Percentiles rank a stretch among this genome's conserved stretches.
phyloP scores from a whole-genome alignment of 768 basidiomycete genomes.

The Leccinellum luteum region DNA sequence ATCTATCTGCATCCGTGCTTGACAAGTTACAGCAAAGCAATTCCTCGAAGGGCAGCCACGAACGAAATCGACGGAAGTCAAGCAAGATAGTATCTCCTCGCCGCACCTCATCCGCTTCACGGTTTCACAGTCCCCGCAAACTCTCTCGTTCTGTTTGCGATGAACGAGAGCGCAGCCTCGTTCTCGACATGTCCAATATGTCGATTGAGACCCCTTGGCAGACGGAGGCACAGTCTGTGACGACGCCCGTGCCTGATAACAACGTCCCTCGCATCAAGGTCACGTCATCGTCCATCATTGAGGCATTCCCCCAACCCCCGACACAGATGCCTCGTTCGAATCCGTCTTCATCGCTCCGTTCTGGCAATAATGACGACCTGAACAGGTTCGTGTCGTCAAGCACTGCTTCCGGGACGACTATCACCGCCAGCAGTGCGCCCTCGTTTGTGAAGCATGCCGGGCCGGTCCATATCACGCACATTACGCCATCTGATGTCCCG shows the following conservation, averaged over 20 bases:
- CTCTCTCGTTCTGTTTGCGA: constrained; percentile 38
- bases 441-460: constrained; percentile 86
- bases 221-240: constrained; percentile 19
- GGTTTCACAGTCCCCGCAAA: constrained; percentile 45
- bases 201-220: constrained; percentile 41
- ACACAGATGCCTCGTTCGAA: constrained; percentile 34
- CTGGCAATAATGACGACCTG: constrained; percentile 64
- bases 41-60: constrained; percentile 31
- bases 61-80: constrained; percentile 24
- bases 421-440: constrained; percentile 67
- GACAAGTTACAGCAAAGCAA: constrained; percentile 24
- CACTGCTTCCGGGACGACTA: constrained; percentile 71
- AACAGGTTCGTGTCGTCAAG: constrained; percentile 90
- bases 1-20: constrained; percentile 10
- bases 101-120: constrained; percentile 36
- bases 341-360: constrained; percentile 51
- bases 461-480: constrained; percentile 74
- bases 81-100: constrained; percentile 27
- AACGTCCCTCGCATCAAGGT: constrained; percentile 29
- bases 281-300: constrained; percentile 27
- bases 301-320: constrained; percentile 34
- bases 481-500: constrained; percentile 78
- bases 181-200: constrained; percentile 42
- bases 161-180: constrained; percentile 41
- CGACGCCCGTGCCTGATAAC: constrained; percentile 4